Evolutionary conservation across 805 yeast genomes (phyloP).

Genomic region (Saturnispora sanitii): DNA sequence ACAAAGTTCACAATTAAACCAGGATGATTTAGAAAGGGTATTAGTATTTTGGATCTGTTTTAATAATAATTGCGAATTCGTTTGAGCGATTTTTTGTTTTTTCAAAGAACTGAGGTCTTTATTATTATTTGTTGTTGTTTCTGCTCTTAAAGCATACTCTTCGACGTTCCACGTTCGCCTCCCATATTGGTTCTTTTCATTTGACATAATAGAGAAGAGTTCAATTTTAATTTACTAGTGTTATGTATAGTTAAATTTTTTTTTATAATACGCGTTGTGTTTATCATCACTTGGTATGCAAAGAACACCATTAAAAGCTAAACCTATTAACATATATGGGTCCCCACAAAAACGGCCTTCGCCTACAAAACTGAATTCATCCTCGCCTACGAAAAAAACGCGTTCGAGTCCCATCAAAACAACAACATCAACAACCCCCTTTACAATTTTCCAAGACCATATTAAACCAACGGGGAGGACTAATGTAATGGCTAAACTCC

Average conservation of each 20-base stretch:
- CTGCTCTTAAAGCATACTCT: slow-evolving; percentile 45
- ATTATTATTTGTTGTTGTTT: slow-evolving; percentile 15
- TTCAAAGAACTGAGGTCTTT: no score
- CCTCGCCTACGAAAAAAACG: slow-evolving; percentile 6
- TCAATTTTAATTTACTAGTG: no score
- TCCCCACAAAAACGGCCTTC: slow-evolving; percentile 10
- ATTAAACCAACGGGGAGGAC: neutral
- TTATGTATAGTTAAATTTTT: no score
- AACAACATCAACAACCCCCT: neutral
- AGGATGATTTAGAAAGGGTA: slow-evolving; percentile 33
- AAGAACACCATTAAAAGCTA: slow-evolving; percentile 8
- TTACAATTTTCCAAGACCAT: slow-evolving; percentile 9
- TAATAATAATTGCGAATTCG: slow-evolving; percentile 2
- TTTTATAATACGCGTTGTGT: no score
- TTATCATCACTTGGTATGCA: no score
- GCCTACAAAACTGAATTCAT: slow-evolving; percentile 8
- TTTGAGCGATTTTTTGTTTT: slow-evolving; percentile 4
- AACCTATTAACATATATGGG: slow-evolving; percentile 6
- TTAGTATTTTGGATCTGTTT: neutral
- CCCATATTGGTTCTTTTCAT: slow-evolving; percentile 31
- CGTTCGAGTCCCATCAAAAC: neutral
- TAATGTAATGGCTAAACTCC: no score
- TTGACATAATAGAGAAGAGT: neutral
- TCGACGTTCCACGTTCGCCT: slow-evolving; percentile 67
- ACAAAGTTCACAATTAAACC: slow-evolving; percentile 79